Base-by-base conservation (phyloP, 1,284 basidiomycete species). In the Papiliotrema terrestris region DNA sequence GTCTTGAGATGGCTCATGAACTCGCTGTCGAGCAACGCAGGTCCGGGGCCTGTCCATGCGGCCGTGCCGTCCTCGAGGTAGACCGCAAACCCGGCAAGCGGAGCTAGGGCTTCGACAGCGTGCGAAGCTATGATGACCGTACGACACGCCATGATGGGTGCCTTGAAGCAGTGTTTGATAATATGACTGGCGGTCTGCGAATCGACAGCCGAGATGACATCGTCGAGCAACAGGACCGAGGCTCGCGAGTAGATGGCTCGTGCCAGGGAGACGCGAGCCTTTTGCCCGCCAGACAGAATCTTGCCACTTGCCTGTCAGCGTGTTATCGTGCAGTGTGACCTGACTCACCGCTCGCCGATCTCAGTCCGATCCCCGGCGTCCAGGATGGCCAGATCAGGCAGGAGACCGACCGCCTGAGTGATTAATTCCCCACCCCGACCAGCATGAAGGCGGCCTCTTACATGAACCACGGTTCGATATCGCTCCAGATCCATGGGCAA, bases 91-190 rank as follows among this genome's bases (percentile, higher is more conserved):
- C 55, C 20, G 0, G 69, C 71, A 2, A 67, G 49, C 3, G 66
- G 67, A 11, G 69, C 62, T 26, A 74, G 56, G 3, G 72, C 44
- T 32, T 65, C 62, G 57, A 74, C 65, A 43, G 93, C 89, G 66
- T 94, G 91, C n/a, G 91, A 92, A 45, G 93, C 90, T 15, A 95
- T 82, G 58, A 94, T 84, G 57, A 92, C 76, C 0, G 91, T 94
- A 42, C 91, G 82, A 13, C 83, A 86, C 43, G 79, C 75, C 81
- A 91, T 84, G 39, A 95, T 80, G 23, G 87, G 84, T 15, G 90
- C 90, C 60, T 84, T 84, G 48, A 95, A 80, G 65, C 91, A 94
- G 60, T 89, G 78, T 56, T 86, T 75, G 71, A 85, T 89, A 14
- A 95, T 81, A 67, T 92, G 89, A 55, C 87, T 81, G 14, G 89